Conservation (phyloP, 73 alveolate species). For the Paramecium octaurelia region DNA sequence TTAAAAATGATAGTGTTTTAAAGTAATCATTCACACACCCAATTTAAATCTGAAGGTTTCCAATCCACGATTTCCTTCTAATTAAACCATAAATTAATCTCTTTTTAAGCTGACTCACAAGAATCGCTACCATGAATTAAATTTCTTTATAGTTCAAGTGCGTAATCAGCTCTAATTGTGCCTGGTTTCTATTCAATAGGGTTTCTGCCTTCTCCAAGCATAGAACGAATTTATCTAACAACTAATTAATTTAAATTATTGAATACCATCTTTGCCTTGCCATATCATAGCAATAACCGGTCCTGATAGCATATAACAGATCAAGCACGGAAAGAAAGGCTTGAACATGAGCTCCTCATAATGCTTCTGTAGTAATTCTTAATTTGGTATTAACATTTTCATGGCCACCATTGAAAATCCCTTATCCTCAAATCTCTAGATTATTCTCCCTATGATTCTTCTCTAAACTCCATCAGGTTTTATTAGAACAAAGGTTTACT, state of each 20-base stretch:
- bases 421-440: constrained; percentile 76
- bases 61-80: constrained; percentile 64
- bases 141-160: constrained; percentile 67
- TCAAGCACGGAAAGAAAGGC: constrained; percentile 90
- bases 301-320: constrained; percentile 85
- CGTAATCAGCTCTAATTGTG: constrained; percentile 75
- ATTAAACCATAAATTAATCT: constrained; percentile 74
- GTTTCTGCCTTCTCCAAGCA: constrained; percentile 69
- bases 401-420: constrained; percentile 87
- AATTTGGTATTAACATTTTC: constrained; percentile 78
- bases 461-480: constrained; percentile 94
- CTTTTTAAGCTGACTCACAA: constrained; percentile 76
- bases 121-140: constrained; percentile 79
- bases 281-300: constrained; percentile 97
- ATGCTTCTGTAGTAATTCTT: constrained; percentile 83
- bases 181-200: constrained; percentile 79
- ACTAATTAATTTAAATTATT: background rate
- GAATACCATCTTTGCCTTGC: constrained; percentile 81
- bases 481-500: constrained; percentile 80
- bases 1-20: background rate
- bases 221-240: constrained; percentile 64
- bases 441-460: constrained; percentile 79
- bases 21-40: constrained; percentile 70
- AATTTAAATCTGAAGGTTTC: constrained; percentile 68
- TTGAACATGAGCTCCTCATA: constrained; percentile 85